Base-by-base conservation (phyloP, 1,139 yeast species). In the Suhomyces chickasaworum region DNA sequence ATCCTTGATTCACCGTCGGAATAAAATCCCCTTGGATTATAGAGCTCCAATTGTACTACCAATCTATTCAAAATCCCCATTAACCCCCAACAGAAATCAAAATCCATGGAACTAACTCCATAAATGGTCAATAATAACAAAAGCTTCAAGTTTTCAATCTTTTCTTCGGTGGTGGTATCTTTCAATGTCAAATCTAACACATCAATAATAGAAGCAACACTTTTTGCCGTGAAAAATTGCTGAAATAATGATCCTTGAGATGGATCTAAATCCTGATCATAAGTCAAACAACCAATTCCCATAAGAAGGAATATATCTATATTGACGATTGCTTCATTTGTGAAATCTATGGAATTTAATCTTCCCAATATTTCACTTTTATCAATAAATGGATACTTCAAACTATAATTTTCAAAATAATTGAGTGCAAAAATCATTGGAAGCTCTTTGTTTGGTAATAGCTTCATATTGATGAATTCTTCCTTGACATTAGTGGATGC, bases 211-310 rank as follows among this genome's bases (percentile, higher is more conserved):
- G 69, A 59, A 43, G 64, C 68, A 15, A 73, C 63, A 32, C 58
- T 59, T 31, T 63, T 60, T 38, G 65, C 71, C 44, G 63, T 68
- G 54, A 74, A 74, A 45, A 57, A 64, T 10, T 55, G 53, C 2
- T 50, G 42, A 48, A 69, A 73, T 37, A 58, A 52, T 8, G 49
- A 45, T 31, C 54, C 49, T 41, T 58, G 57, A 43, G 62, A 8
- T 13, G 21, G 13, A 2, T 40, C 42, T 12, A 35, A 15, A 16
- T 42, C 62, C 20, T 66, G 58, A 52, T 73, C 78, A 48, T 65
- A 61, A 4, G 73, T 57, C 17, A 71, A 53, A 49, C 77, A 68
- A 3, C 79, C 79, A 25, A 71, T 68, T 45, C 73, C 65, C 61
- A 74, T 55, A 21, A 74, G 56, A 45, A 74, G 53, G 54, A 72